phyloP scores from a whole-genome alignment of 495 filamentous ascomycete genomes.

The Halenospora varia region DNA sequence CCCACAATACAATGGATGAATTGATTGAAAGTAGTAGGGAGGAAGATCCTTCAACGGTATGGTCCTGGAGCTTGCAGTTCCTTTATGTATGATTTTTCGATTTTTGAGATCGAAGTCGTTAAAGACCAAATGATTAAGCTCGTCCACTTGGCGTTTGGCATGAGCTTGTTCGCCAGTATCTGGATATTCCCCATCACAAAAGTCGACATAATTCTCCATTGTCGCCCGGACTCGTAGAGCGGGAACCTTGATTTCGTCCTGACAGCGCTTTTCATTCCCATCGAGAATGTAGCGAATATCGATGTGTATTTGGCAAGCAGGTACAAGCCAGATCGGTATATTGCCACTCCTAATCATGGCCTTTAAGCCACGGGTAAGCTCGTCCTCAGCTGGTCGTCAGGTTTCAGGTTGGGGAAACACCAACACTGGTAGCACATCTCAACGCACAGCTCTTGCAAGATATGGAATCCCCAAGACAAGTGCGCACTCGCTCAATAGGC shows the following conservation, averaged over 20 bases:
- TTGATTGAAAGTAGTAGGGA: background rate
- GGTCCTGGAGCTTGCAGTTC: too few relatives aligned
- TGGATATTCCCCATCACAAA: background rate
- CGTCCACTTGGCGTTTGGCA: too few relatives aligned
- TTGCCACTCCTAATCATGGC: background rate
- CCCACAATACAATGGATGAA: background rate
- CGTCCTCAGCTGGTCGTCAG: background rate
- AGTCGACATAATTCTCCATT: background rate
- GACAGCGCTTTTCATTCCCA: background rate
- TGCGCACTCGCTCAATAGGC: conserved; percentile 3
- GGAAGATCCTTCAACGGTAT: background rate
- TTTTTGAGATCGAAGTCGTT: too few relatives aligned
- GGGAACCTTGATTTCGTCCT: background rate
- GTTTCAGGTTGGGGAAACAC: background rate
- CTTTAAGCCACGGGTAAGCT: background rate
- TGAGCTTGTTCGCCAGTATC: too few relatives aligned
- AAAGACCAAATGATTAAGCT: background rate
- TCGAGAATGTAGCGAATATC: background rate
- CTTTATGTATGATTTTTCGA: too few relatives aligned
- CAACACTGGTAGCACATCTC: background rate
- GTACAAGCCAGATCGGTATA: background rate
- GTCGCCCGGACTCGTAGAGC: background rate
- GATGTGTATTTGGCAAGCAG: background rate
- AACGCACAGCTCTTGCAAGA: background rate
- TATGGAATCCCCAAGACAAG: too few relatives aligned